Percentiles rank a stretch among this genome's conserved stretches.
phyloP scores from a whole-genome alignment of 345 rosid species.

The Anastatica hierochuntica region DNA sequence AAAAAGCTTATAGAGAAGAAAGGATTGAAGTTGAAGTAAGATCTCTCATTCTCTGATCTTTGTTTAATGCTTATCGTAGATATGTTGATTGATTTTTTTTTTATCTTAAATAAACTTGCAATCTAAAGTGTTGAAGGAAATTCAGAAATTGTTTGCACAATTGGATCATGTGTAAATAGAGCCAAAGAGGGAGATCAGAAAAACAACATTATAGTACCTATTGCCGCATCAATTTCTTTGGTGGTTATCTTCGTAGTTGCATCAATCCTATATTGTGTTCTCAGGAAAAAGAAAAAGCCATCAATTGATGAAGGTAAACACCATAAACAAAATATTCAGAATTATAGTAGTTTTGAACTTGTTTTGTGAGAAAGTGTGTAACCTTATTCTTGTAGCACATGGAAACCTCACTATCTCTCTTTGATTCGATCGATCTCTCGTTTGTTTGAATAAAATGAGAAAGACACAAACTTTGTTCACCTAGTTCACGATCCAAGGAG shows the following conservation, averaged over 20 bases:
- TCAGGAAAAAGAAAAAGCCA: not conserved
- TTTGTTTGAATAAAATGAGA: too few relatives aligned
- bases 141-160: not conserved
- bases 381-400: too few relatives aligned
- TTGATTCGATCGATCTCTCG: too few relatives aligned
- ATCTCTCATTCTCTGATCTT: too few relatives aligned
- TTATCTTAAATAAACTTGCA: not conserved
- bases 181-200: not conserved
- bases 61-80: too few relatives aligned
- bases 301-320: constrained; percentile 6
- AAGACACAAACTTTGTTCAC: too few relatives aligned
- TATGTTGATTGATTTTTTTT: too few relatives aligned
- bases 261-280: not conserved
- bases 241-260: not conserved
- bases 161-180: not conserved
- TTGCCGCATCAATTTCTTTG: constrained; percentile 8
- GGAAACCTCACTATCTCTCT: too few relatives aligned
- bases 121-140: not conserved
- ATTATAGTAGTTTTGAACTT: too few relatives aligned
- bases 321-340: too few relatives aligned
- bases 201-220: constrained; percentile 5
- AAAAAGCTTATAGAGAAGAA: constrained; percentile 16
- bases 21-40: not conserved
- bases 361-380: too few relatives aligned
- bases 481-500: too few relatives aligned